These are phyloP conservation scores for barley (Hordeum vulgare) DNA, from an alignment of 176 grass and related monocot genomes.

Conservation along the genomic window MorexV3_pseudomolecules_assembly NC_058519.1:57070353-57070852, in stretches of 20 bases:
- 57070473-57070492: conserved; percentile 93
- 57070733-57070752: conserved; percentile 21
- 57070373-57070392: conserved; percentile 4
- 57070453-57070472: conserved; percentile 64
- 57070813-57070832: conserved; percentile 95
- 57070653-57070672: not conserved
- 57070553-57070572: conserved; percentile 55
- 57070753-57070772: conserved; percentile 96
- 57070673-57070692: not conserved
- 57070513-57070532: conserved; percentile 96
- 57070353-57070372: conserved; percentile 61
- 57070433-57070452: conserved; percentile 80
- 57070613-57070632: not conserved
- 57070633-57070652: not conserved
- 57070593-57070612: not conserved
- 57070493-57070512: conserved; percentile 95
- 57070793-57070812: conserved; percentile 99
- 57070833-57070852: conserved; percentile 90
- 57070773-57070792: conserved; percentile 87
- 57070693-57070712: conserved; percentile 11
- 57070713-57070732: not conserved
- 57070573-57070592: conserved; percentile 11
- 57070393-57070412: not conserved
- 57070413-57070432: not conserved
- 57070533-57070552: conserved; percentile 96